Base-by-base conservation (phyloP, 345 rosid species). In the Lenwebbia sp. region DNA sequence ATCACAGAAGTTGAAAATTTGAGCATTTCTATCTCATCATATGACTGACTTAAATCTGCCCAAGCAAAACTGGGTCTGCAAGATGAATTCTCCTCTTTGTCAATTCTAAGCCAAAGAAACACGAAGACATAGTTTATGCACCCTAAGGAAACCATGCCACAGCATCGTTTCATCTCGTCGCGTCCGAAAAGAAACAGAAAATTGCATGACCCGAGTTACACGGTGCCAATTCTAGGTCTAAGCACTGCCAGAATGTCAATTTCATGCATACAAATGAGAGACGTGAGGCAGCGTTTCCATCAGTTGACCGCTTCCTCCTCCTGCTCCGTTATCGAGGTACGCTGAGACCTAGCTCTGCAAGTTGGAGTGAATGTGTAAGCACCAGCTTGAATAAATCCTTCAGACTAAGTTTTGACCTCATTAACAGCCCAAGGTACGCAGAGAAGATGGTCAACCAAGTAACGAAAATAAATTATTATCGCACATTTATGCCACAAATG, bases 261-360 rank as follows among this genome's bases (percentile, higher is more conserved):
- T 40, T 37, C 81, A 37, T 37, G 7, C 9, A 70, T 70, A 37
- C 40, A 70, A 70, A 70, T 70, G 47, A 70, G 81, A 70, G 47
- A 19, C 7, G 2, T 0, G 4, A 70, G 47, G 81, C 81, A 37
- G 47, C 0, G 3, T 70, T 37, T 26, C 37, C 55, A 82, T 33
- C 17, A 19, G 58, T 33, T 83, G 10, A 54, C 4, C 25, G 19
- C 33, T 58, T 70, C 13, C 26, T 70, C 26, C 2, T 37, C 81
- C 81, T 37, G 47, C 47, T 33, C 89, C 85, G 76, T 92, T 89
- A 93, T 96, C 98, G 96, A 86, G 96, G 98, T 87, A 91, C 96
- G n/a, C 97, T 88, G 87, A 93, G 92, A 86, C 98, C 97, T 56
- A 95, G 90, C 90, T 92, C 97, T 96, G 96, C 85, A 83, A 89